These are phyloP conservation scores for Isochrysis galbana DNA, from an alignment of 78 protist species.

Conservation along the genomic window DNA sequence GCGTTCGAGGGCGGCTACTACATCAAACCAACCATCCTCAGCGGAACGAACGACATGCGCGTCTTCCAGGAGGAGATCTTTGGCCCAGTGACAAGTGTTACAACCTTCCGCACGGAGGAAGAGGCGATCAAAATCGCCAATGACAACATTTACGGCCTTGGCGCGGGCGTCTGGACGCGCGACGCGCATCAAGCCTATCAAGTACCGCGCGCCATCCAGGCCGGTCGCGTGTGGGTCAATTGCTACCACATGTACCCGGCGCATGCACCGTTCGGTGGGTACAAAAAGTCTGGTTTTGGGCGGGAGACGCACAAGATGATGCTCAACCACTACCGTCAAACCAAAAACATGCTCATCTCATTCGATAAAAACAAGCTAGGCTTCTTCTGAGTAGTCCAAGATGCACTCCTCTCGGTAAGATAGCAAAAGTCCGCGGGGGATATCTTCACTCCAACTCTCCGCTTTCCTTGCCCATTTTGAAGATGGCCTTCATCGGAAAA, in stretches of 20 bases:
- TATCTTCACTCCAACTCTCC: too few species aligned
- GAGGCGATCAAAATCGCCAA: background rate
- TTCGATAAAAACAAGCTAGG: background rate
- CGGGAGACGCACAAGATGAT: background rate
- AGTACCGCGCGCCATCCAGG: background rate
- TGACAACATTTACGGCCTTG: conserved; percentile 8
- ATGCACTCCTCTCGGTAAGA: too few species aligned
- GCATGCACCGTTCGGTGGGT: conserved; percentile 16
- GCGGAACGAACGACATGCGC: background rate
- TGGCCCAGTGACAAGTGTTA: background rate
- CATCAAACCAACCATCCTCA: conserved; percentile 26
- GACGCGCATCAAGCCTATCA: background rate
- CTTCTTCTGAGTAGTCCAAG: too few species aligned
- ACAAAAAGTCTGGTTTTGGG: background rate
- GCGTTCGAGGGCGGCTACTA: conserved; percentile 1
- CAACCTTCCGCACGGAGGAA: background rate
- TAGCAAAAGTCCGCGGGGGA: too few species aligned
- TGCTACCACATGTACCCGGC: background rate
- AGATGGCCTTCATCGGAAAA: too few species aligned
- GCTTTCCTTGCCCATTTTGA: too few species aligned
- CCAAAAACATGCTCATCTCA: background rate
- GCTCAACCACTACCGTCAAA: background rate
- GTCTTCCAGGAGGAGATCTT: conserved; percentile 24
- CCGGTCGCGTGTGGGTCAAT: conserved; percentile 30
- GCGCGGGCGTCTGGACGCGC: conserved; percentile 14